A percentile compares a stretch with the other conserved stretches of the same genome.
These are phyloP conservation scores for Schoenoplectus tabernaemontani DNA, from an alignment of 202 grass and related monocot genomes.

Conservation along the genomic window DNA sequence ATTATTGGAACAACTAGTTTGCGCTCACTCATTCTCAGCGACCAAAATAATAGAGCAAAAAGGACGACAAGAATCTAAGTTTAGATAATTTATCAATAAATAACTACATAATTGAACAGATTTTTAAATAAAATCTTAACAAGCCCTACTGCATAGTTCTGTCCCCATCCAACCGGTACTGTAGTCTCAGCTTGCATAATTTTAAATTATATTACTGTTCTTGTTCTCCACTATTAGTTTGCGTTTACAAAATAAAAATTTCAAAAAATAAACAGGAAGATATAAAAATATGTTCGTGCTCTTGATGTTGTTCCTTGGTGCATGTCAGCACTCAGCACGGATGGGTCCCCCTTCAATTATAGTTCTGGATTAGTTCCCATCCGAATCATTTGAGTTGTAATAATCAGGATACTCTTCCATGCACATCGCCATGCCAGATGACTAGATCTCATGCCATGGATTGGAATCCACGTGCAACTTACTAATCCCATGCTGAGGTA, in stretches of 20 bases:
- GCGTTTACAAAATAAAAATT: background rate
- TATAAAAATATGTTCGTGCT: background rate
- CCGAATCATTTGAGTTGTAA: conserved; percentile 17
- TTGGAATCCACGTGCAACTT: conserved; percentile 21
- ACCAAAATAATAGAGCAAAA: background rate
- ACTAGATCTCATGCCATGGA: conserved; percentile 1
- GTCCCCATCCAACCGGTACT: background rate
- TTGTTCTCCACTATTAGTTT: background rate
- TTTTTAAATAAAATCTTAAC: background rate
- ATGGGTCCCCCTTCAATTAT: background rate
- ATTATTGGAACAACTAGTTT: background rate
- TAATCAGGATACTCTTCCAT: background rate
- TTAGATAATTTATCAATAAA: background rate
- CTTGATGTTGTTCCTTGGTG: background rate
- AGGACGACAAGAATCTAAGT: conserved; percentile 15
- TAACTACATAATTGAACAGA: background rate
- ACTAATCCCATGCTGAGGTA: background rate
- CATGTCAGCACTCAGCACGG: too few species aligned
- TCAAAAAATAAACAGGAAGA: background rate
- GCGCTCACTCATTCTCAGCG: background rate
- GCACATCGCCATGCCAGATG: background rate
- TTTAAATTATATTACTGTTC: background rate
- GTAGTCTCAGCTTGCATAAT: background rate
- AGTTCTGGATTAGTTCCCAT: conserved; percentile 14
- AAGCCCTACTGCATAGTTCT: background rate